Base-by-base conservation (phyloP, 305 asterid species). In the Fraxinus angustifolia region DNA sequence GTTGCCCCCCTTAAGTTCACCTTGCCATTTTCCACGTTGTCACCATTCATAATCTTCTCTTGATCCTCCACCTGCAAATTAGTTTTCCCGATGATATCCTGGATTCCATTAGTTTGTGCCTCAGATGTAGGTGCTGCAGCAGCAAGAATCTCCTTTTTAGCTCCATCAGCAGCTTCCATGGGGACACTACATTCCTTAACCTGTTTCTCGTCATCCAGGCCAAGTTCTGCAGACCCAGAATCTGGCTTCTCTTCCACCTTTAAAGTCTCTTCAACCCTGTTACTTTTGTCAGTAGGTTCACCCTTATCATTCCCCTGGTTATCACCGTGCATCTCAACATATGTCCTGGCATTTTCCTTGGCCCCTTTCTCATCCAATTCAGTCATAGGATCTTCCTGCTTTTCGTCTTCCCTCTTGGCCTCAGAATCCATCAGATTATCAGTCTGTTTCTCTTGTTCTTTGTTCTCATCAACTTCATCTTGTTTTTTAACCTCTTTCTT, bases 1-100 rank as follows among this genome's bases (percentile, higher is more conserved):
- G 83, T 71, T 10, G 82, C 80, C 72, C 79, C 87, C 1, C 81
- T 80, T 72, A 87, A 90, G 35, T 86, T 89, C 78, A 86, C 86
- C 86, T 89, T 88, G 76, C 87, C 86, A 8, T 82, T 88, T 80
- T 89, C 94, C 81, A 85, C 34, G 6, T 80, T 82, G 56, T 84
- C 86, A 12, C 76, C 89, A 10, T 86, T 77, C 83, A 80, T 34
- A 30, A 73, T 84, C 74, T 87, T 90, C 4, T 84, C 90, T 71
- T 83, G 83, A 82, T 86, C 93, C 77, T 84, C 86, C 36, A 68
- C 91, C 45, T 80, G 79, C 79, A 62, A 38, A 70, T n/a, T 78
- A n/a, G 60, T 60, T 68, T 87, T 81, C 11, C 76, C 62, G n/a
- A 56, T 73, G 5, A 50, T 71, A 17, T 76, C 88, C 79, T 71